Percentiles rank a stretch among this genome's conserved stretches.
Conservation (phyloP, 2,329 filamentous ascomycete species). For the Claviceps pazoutovae region DNA sequence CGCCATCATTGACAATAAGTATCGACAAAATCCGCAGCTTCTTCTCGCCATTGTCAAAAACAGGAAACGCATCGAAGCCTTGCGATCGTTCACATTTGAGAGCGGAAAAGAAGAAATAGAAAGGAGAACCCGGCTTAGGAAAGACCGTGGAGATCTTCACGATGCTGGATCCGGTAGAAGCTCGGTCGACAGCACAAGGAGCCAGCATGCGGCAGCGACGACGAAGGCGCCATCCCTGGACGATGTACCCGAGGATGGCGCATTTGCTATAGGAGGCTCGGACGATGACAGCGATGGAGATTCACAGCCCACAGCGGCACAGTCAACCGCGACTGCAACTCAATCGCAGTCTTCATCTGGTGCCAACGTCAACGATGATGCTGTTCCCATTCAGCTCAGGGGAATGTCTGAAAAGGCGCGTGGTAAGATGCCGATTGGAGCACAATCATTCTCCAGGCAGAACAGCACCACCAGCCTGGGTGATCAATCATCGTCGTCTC, state of each 20-base stretch:
- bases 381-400: conserved; percentile 66
- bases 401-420: conserved; percentile 96
- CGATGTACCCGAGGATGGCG: conserved; percentile 45
- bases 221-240: conserved; percentile 15
- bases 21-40: conserved; percentile 65
- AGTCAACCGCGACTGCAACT: conserved; percentile 50
- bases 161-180: conserved; percentile 39
- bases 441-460: conserved; percentile 73
- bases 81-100: conserved; percentile 80
- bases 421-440: conserved; percentile 83
- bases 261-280: conserved; percentile 84
- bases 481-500: conserved; percentile 45
- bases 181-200: conserved; percentile 55
- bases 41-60: conserved; percentile 69
- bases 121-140: conserved; percentile 54
- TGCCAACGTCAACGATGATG: conserved; percentile 60
- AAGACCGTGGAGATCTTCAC: conserved; percentile 39
- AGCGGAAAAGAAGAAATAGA: conserved; percentile 87
- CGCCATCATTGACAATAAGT: conserved; percentile 79
- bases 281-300: conserved; percentile 48
- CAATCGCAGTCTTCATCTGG: conserved; percentile 55
- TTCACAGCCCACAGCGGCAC: conserved; percentile 41
- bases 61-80: conserved; percentile 67
- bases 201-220: conserved; percentile 30
- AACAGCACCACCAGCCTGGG: conserved; percentile 76